These are phyloP conservation scores for Drechslerella coelobrocha DNA, from an alignment of 2,329 filamentous ascomycete genomes.

Conservation along the genomic window DNA sequence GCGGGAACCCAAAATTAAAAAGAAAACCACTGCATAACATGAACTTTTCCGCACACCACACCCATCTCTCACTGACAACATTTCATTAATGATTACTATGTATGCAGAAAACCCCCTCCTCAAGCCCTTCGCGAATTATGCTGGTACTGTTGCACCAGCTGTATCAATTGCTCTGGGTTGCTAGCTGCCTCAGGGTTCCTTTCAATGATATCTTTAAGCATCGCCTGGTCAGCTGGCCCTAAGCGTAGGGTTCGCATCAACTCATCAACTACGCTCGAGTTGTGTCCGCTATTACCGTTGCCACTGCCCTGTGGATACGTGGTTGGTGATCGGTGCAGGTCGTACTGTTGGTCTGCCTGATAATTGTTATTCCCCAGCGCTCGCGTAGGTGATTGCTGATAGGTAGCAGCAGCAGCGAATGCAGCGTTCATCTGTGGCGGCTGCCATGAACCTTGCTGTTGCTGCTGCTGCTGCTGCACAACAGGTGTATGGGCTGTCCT, in stretches of 20 bases:
- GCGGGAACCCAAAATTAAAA: too few species aligned
- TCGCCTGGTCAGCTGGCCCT: constrained; percentile 31
- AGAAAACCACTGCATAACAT: too few species aligned
- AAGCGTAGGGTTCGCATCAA: constrained; percentile 24
- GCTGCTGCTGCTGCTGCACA: constrained; percentile 11
- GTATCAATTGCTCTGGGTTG: constrained; percentile 37
- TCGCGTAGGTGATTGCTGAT: constrained; percentile 38
- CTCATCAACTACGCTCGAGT: constrained; percentile 17
- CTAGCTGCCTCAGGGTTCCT: constrained; percentile 30
- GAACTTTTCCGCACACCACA: too few species aligned
- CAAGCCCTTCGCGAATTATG: too few species aligned
- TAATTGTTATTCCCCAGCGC: constrained; percentile 4
- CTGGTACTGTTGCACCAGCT: constrained; percentile 33
- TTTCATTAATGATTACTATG: too few species aligned
- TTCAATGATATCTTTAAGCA: constrained; percentile 39
- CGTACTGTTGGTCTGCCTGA: constrained; percentile 21
- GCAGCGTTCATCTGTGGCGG: constrained; percentile 17
- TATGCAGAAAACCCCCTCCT: too few species aligned
- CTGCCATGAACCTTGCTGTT: constrained; percentile 23
- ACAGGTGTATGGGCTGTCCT: constrained; percentile 31
- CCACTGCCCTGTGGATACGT: constrained; percentile 1
- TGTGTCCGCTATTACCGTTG: constrained; percentile 12
- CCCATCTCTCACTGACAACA: too few species aligned
- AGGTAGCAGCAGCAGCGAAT: not conserved
- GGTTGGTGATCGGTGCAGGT: constrained; percentile 17